Evolutionary conservation across 257 asterid genomes (phyloP), one percentile per base, ranked within the genome.

Genomic region (Solanum infundibuliforme): DNA sequence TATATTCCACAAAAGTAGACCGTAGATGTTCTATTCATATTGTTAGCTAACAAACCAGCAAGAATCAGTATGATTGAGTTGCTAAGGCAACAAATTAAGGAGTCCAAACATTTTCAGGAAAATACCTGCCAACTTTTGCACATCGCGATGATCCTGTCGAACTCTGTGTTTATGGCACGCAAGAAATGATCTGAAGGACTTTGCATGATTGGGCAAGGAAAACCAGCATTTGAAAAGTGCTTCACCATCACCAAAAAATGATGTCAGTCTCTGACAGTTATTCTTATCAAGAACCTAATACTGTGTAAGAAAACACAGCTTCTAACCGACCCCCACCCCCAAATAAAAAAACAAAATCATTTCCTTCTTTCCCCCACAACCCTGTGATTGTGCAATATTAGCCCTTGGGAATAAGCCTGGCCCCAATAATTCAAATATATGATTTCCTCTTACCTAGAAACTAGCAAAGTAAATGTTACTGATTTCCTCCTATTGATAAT

Each of bases 151-250:
- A 97, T 97, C 93, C 99, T 92, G 91, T 97, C 99, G 14, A 97
- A 97, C 89, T 97, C 98, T 6, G 99, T 96, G 88, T 97, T 96
- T 91, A 97, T 97, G 76, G 99, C 99, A 83, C 99, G 98, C 87
- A 97, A 96, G 87, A 97, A 97, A 92, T 97, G 99, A 91, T 97
- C 99, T 0, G 99, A 95, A 62, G 99, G 99, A 91, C 99, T 97
- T 95, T 97, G 99, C 99, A 97, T 97, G 90, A 97, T 97, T 10
- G 99, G 99, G 91, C 99, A 97, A 89, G 99, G 99, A 91, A 97
- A 97, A 89, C 99, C 99, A 89, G 99, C 99, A 93, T 97, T 97
- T 13, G 99, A 96, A 92, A 97, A 97, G 92, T 97, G 99, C 99
- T 97, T 79, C 94, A 91, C 52, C 65, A 72, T 74, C 94, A 91